Evolutionary conservation across 495 filamentous ascomycete species (phyloP).

Genomic region (Hypoxylon intermedium): DNA sequence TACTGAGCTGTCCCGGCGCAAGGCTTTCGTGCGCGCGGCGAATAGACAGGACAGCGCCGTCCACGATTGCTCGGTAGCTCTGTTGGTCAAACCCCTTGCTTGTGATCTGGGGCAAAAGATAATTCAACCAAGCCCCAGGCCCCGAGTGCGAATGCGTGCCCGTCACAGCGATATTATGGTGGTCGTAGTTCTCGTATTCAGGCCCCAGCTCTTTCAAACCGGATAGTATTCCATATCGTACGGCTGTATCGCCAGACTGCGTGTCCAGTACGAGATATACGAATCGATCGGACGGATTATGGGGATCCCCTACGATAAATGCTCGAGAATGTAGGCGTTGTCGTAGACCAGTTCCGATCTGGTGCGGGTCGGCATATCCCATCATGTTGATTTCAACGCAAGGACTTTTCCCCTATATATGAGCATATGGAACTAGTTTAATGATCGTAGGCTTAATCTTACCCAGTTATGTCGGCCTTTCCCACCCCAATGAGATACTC

Average conservation of each 20-base stretch:
- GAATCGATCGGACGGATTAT: conserved; percentile 73
- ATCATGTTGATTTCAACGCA: conserved; percentile 92
- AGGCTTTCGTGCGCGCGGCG: conserved; percentile 79
- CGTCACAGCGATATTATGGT: conserved; percentile 87
- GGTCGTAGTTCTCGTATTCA: conserved; percentile 75
- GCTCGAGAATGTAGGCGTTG: conserved; percentile 90
- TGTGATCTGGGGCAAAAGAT: conserved; percentile 92
- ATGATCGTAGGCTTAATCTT: conserved; percentile 29
- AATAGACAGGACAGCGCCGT: conserved; percentile 84
- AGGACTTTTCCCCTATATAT: conserved; percentile 57
- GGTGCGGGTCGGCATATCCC: conserved; percentile 89
- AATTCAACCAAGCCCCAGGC: conserved; percentile 94
- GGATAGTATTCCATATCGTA: conserved; percentile 83
- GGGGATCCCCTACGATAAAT: conserved; percentile 81
- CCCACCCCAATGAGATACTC: conserved; percentile 87
- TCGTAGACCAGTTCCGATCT: conserved; percentile 85
- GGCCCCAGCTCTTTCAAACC: conserved; percentile 70
- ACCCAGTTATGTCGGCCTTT: conserved; percentile 94
- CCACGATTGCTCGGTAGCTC: conserved; percentile 88
- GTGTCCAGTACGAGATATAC: conserved; percentile 90
- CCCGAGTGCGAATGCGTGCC: conserved; percentile 95
- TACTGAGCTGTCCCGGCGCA: conserved; percentile 71
- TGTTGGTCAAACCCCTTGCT: conserved; percentile 88
- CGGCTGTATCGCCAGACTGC: conserved; percentile 87
- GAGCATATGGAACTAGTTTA: conserved; percentile 6